phyloP scores from a whole-genome alignment of 169 alveolate genomes.

The Plasmodium inui region DNA sequence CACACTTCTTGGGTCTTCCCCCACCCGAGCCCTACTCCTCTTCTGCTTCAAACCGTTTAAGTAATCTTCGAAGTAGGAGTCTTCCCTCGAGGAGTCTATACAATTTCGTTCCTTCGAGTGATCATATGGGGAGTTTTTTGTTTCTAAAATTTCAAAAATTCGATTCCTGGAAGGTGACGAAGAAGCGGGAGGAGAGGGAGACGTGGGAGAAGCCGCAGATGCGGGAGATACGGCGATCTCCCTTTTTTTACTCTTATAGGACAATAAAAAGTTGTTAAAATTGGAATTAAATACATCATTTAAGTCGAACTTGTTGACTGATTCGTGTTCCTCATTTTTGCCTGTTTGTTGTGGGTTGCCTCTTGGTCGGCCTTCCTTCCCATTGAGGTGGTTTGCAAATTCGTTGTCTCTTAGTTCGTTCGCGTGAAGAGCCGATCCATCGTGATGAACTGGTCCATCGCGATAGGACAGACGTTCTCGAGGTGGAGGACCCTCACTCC shows the following conservation, averaged over 20 bases:
- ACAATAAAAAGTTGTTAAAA: constrained; percentile 46
- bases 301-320: neutral
- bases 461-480: neutral
- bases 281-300: constrained; percentile 4
- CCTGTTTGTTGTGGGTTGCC: neutral
- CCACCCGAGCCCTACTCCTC: neutral
- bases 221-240: neutral
- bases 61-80: constrained; percentile 7
- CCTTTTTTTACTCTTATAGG: constrained; percentile 43
- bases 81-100: neutral
- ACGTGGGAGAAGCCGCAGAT: neutral
- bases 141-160: constrained; percentile 19
- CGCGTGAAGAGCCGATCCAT: neutral
- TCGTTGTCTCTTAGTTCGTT: neutral
- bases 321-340: neutral
- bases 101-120: neutral
- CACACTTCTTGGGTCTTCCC: neutral
- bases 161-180: neutral
- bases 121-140: neutral
- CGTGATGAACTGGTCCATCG: no score
- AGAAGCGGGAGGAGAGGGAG: neutral
- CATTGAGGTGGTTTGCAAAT: neutral
- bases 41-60: neutral
- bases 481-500: neutral
- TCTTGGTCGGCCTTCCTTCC: neutral